Evolutionary conservation across 1,284 basidiomycete species (phyloP), one percentile per base, ranked within the genome.

Genomic region (Heterobasidion occidentale): DNA sequence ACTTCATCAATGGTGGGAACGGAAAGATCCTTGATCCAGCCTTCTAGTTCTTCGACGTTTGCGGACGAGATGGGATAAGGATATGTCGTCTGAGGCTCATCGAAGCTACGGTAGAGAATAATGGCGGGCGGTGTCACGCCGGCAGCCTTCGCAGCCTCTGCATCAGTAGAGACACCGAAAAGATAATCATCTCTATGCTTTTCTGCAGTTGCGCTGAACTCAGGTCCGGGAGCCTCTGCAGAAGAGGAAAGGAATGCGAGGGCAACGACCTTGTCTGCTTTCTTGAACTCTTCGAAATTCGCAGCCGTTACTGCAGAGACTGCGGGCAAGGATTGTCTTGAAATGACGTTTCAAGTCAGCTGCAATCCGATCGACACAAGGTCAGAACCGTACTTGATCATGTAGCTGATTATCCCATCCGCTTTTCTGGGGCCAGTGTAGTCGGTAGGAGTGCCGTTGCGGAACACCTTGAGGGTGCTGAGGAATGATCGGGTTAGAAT

Each of bases 331-430:
- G 92, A 86, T 81, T 98, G 97, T 70, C 92, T 95, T 62, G 9
- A 59, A 49, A 12, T 49, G 27, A 2, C 44, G 27, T 19, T 47
- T 44, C 3, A 19, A 20, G 27, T 27, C 46, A 46, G 54, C 14
- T 35, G 7, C 17, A 6, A 36, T 6, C 2, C 12, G 19, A 36
- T 12, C 5, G n/a, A 34, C 6, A 44, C 1, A 52, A 9, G 42
- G n/a, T 17, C 36, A 19, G 20, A 14, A 19, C 77, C 88, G 65
- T 63, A 94, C 94, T 99, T 98, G 78, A 84, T 73, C 97, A 99
- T 98, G 80, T 98, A 98, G 70, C 86, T 88, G 70, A 98, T 78
- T 67, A 99, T 99, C 36, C 97, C 96, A 63, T 99, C 97, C 15
- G 94, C 88, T 74, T 98, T 93, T 58, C 97, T 83, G 48, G 94